Percentiles rank a stretch among this genome's conserved stretches.
Evolutionary conservation across 192 early-diverging fungal species (phyloP).

Genomic region (Phlyctochytrium arcticum): DNA sequence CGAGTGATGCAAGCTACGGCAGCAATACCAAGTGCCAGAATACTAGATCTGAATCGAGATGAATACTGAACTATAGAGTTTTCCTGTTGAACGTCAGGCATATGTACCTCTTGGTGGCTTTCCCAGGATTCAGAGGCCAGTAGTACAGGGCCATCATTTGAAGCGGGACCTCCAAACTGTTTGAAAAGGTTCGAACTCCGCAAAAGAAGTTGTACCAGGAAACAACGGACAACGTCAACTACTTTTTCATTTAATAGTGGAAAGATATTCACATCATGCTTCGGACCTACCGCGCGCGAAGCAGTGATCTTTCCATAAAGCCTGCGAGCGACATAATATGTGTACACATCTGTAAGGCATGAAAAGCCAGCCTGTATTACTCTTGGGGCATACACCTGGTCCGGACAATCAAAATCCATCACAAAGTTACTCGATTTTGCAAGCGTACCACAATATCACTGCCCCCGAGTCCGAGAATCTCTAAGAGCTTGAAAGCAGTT

Average conservation of each 20-base stretch:
- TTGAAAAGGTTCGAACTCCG: slow-evolving; percentile 60
- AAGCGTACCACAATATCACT: slow-evolving; percentile 65
- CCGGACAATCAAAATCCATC: not conserved
- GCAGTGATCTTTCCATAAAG: slow-evolving; percentile 58
- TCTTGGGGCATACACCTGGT: slow-evolving; percentile 68
- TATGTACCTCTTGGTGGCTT: too few species aligned
- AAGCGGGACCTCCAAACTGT: slow-evolving; percentile 70
- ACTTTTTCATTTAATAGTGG: slow-evolving; percentile 6
- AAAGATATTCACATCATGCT: slow-evolving; percentile 3
- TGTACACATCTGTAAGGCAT: slow-evolving; percentile 66
- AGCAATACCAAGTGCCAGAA: slow-evolving; percentile 42
- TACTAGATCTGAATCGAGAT: too few species aligned
- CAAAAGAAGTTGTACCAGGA: slow-evolving; percentile 63
- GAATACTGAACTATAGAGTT: too few species aligned
- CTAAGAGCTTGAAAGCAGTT: slow-evolving; percentile 62
- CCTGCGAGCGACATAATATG: slow-evolving; percentile 65
- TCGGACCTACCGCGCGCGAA: slow-evolving; percentile 55
- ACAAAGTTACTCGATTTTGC: not conserved
- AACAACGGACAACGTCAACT: slow-evolving; percentile 47
- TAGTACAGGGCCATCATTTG: slow-evolving; percentile 73
- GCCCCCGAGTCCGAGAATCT: slow-evolving; percentile 58
- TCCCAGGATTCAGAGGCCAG: slow-evolving; percentile 69
- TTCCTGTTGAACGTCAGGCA: too few species aligned
- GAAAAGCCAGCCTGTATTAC: slow-evolving; percentile 72
- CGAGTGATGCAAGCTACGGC: slow-evolving; percentile 79